Percentiles rank a stretch among this genome's conserved stretches.
phyloP scores from a whole-genome alignment of 2,329 filamentous ascomycete species.

The Colletotrichum gloeosporioides region DNA sequence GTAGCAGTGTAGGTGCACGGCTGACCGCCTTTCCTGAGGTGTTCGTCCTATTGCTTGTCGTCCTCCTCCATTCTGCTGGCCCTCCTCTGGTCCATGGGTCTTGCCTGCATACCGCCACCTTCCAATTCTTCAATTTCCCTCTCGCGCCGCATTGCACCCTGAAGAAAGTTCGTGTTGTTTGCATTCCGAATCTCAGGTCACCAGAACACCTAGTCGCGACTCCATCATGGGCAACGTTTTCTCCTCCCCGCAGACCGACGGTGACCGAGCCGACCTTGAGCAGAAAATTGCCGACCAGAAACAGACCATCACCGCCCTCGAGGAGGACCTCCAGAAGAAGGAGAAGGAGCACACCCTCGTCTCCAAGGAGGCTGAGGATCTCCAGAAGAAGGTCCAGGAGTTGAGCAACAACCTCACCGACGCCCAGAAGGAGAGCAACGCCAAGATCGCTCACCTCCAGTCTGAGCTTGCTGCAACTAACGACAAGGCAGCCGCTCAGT shows the following conservation, averaged over 20 bases:
- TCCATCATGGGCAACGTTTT: conserved; percentile 44
- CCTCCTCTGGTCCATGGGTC: conserved; percentile 12
- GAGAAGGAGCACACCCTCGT: conserved; percentile 39
- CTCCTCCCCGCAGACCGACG: conserved; percentile 37
- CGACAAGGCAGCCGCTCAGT: conserved; percentile 25
- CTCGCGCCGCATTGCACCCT: not conserved
- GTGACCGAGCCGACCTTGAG: conserved; percentile 36
- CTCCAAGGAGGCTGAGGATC: conserved; percentile 39
- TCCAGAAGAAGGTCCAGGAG: conserved; percentile 43
- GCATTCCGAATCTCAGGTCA: not conserved
- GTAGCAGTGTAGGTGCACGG: not conserved
- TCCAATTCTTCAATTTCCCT: not conserved
- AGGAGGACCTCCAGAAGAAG: conserved; percentile 39
- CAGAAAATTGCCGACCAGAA: conserved; percentile 44
- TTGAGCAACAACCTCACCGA: conserved; percentile 34
- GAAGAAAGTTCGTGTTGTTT: not conserved
- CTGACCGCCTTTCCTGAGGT: conserved; percentile 13
- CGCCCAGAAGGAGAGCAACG: conserved; percentile 35
- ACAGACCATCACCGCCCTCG: conserved; percentile 38
- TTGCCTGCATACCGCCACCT: conserved; percentile 5
- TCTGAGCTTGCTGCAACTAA: conserved; percentile 35
- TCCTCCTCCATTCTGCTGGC: not conserved
- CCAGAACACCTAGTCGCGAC: not conserved
- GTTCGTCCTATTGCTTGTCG: not conserved
- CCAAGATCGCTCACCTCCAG: conserved; percentile 38